Evolutionary conservation across 192 early-diverging fungal species (phyloP), one percentile per base, ranked within the genome.

Genomic region (Backusella macrospora): DNA sequence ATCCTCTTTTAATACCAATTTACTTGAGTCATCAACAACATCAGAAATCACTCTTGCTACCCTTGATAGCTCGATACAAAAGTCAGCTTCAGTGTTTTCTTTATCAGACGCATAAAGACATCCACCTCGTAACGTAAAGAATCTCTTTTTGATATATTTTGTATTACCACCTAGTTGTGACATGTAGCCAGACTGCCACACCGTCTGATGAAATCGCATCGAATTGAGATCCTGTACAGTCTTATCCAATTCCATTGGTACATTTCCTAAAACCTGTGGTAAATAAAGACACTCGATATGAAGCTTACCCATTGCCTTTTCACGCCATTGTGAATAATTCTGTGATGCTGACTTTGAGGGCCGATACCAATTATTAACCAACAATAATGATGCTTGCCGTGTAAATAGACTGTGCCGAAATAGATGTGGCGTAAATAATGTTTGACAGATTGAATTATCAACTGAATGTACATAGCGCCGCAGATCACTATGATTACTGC

Each of bases 381-480:
- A 59, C 26, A 59, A 23, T 10, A 59, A 23, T 0, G 52, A 59
- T 26, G 52, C 52, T 9, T 59, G 52, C 8, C 52, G 26, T 59
- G 52, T 59, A 59, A 13, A 59, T 59, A 9, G 52, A 59, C 52
- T 59, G 52, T 59, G 52, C 12, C 26, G 9, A 59, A 59, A 59
- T 59, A 18, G 52, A 59, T 21, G 52, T 59, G 52, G 52, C 52
- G 52, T 59, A 26, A 59, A 59, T 59, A 59, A 26, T 59, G 52
- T 59, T 59, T 59, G 52, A 26, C 52, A 59, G 6, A 59, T 0
- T 3, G 52, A 59, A 7, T 23, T 23, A 23, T 59, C 52, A 23
- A 23, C 26, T 12, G 52, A 23, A 59, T 59, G 52, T 23, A 59
- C 10, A 26, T 59, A 59, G 13, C 52, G 52, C 9, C 26, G 52